Conservation (phyloP, 257 asterid species). For the Fraxinus pennsylvanica region DNA sequence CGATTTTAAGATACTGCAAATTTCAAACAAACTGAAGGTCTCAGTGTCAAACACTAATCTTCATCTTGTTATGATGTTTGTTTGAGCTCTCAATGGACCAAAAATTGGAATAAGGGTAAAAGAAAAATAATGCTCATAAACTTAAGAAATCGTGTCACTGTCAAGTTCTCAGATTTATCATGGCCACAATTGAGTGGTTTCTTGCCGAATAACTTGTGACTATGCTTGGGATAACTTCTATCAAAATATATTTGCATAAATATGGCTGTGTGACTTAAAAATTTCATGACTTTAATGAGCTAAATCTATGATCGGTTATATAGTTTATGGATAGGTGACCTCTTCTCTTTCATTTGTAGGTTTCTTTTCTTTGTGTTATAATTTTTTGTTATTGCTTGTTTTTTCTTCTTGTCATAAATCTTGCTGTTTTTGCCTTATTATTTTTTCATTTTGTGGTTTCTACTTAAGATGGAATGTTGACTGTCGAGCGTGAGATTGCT, state of each 20-base stretch:
- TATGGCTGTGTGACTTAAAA: neutral
- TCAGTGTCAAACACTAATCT: neutral
- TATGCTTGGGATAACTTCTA: neutral
- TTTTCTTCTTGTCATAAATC: neutral
- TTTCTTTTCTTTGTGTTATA: neutral
- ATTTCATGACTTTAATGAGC: neutral
- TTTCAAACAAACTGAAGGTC: neutral
- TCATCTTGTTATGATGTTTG: neutral
- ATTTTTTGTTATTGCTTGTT: neutral
- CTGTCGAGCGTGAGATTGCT: neutral
- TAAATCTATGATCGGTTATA: neutral
- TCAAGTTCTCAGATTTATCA: neutral
- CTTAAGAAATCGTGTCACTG: neutral
- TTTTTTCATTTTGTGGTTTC: neutral
- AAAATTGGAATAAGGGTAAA: neutral
- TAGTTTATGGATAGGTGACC: neutral
- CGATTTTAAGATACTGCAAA: neutral
- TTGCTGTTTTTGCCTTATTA: neutral
- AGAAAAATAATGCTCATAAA: neutral
- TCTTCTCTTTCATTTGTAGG: neutral
- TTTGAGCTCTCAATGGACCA: neutral
- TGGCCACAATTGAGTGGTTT: neutral
- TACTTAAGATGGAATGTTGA: neutral
- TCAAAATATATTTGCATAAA: neutral
- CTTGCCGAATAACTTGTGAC: neutral